Evolutionary conservation across 2,329 filamentous ascomycete species (phyloP).

Genomic region (Lachnellula arida): DNA sequence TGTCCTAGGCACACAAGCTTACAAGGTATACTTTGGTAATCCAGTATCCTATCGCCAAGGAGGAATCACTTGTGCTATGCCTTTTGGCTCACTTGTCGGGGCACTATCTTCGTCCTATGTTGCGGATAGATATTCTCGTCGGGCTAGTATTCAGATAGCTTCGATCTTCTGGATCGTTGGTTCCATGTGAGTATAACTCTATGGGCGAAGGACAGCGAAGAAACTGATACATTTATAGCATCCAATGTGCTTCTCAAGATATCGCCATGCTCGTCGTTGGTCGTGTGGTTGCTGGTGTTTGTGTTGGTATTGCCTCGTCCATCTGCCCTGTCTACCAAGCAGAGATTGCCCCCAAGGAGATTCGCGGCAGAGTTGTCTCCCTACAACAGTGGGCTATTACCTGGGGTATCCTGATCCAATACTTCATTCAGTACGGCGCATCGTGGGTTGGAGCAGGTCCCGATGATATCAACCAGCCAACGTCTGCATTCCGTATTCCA

Average conservation of each 20-base stretch:
- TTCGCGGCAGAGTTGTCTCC: constrained; percentile 55
- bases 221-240: constrained; percentile 36
- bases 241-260: constrained; percentile 56
- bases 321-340: constrained; percentile 65
- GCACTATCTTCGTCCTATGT: constrained; percentile 52
- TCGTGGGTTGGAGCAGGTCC: constrained; percentile 50
- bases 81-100: constrained; percentile 64
- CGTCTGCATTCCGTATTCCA: constrained; percentile 54
- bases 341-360: constrained; percentile 57
- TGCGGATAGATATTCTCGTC: constrained; percentile 47
- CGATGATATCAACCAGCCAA: constrained; percentile 45
- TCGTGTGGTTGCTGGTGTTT: constrained; percentile 66
- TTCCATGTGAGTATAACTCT: constrained; percentile 30
- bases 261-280: constrained; percentile 68
- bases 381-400: constrained; percentile 69
- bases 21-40: constrained; percentile 68
- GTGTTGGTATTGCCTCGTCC: constrained; percentile 66
- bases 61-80: constrained; percentile 69
- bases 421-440: constrained; percentile 62
- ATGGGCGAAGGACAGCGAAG: background rate
- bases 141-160: constrained; percentile 43
- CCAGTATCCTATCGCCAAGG: constrained; percentile 56
- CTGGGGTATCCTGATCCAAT: constrained; percentile 64
- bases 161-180: constrained; percentile 45
- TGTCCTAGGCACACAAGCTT: constrained; percentile 61